Conservation (phyloP, 164 flowering plant species). For the Tetracentron sinense region DNA sequence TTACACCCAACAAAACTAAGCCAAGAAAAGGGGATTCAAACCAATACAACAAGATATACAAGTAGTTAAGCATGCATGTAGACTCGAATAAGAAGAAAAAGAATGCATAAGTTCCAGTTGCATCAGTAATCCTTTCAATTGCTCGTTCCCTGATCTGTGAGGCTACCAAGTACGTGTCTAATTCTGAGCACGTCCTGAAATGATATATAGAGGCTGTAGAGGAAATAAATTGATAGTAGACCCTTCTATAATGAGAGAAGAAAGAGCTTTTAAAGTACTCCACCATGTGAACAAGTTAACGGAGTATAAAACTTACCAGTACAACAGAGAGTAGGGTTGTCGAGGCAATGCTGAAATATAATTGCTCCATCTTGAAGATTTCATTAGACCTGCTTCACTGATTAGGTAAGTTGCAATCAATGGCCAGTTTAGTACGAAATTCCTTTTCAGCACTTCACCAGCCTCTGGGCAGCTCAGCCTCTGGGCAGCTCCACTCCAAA, state of each 20-base stretch:
- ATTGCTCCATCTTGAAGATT: constrained; percentile 80
- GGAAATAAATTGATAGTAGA: constrained; percentile 47
- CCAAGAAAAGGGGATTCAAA: neutral
- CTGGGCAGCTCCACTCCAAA: constrained; percentile 77
- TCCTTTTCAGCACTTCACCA: constrained; percentile 62
- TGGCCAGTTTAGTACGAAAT: constrained; percentile 94
- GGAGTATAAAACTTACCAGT: constrained; percentile 64
- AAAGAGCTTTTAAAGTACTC: constrained; percentile 1
- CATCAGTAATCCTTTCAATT: constrained; percentile 81
- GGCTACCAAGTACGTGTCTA: constrained; percentile 84
- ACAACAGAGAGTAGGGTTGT: constrained; percentile 91
- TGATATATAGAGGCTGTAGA: constrained; percentile 54
- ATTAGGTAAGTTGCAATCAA: constrained; percentile 86
- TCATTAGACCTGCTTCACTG: constrained; percentile 74
- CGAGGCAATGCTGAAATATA: constrained; percentile 91
- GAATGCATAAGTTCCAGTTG: constrained; percentile 78
- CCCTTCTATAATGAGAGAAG: constrained; percentile 22
- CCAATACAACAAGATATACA: neutral
- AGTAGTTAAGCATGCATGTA: neutral
- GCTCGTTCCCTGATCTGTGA: constrained; percentile 88
- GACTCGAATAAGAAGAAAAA: constrained; percentile 1
- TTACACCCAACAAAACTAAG: neutral
- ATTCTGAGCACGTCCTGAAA: constrained; percentile 91
- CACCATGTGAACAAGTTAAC: neutral
- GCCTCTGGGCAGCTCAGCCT: constrained; percentile 82